Base-by-base conservation (phyloP, 352 stramenopile genomes). In the Globisporangium paroecandrum region DNA sequence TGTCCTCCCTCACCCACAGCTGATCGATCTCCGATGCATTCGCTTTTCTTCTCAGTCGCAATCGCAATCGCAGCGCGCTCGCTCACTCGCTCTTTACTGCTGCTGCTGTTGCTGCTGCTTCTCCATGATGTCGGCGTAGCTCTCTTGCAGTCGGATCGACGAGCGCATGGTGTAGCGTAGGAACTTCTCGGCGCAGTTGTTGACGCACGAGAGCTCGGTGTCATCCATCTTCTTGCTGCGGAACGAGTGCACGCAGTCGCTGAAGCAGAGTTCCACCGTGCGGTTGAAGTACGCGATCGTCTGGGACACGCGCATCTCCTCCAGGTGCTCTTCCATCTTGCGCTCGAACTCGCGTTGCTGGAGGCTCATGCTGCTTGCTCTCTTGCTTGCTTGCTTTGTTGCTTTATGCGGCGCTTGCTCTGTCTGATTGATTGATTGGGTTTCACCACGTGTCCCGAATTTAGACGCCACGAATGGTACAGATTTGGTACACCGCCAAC, bases 181-280 rank as follows among this genome's bases (percentile, higher is more conserved):
- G 69, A 96, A 95, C 77, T 97, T 97, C 68, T 96, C 89, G 58
- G 87, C 86, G 75, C 90, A 97, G 71, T 85, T 93, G 76, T 85
- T 93, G 54, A 97, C 80, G 73, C 90, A 97, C 38, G 83, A 89
- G 66, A 87, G 80, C 70, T 97, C 90, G 78, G 92, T 91, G 81
- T 95, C 85, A 69, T 96, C 86, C 69, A 97, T 69, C 73, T 95
- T 93, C 82, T 97, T 96, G 81, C 86, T 95, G 75, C 87, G 87
- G 77, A 97, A 97, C 62, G 81, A 89, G 75, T 97, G 86, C 67
- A 96, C 89, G 70, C 90, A 97, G 69, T 96, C 87, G 62, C 73
- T 89, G 70, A 96, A 96, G 76, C 90, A 97, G 34, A 92, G 78
- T 73, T 95, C 90, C 29, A 97, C 89, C 55, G 91, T 92, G 76